Evolutionary conservation across 441 rosid species (phyloP).

Genomic region (Aquilaria agallochum): DNA sequence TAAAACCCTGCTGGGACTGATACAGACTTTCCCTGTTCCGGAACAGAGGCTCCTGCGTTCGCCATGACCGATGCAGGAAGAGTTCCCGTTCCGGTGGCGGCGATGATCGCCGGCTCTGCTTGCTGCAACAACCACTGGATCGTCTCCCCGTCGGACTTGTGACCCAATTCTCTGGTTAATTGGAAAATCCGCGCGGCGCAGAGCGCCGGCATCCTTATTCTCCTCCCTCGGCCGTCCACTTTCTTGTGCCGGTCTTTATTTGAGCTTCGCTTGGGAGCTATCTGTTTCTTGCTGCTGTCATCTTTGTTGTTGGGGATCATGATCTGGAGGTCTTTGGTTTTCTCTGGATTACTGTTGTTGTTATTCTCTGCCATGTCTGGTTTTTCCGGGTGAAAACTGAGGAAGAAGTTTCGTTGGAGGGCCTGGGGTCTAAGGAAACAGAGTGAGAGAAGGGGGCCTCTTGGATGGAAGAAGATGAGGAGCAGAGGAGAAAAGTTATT

Average conservation of each 20-base stretch:
- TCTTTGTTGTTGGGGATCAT: slow-evolving; percentile 26
- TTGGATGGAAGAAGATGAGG: slow-evolving; percentile 17
- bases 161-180: slow-evolving; percentile 43
- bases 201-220: slow-evolving; percentile 46
- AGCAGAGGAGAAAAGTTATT: slow-evolving; percentile 22
- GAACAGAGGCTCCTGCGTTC: slow-evolving; percentile 31
- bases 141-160: slow-evolving; percentile 41
- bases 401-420: slow-evolving; percentile 12
- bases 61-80: slow-evolving; percentile 34
- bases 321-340: slow-evolving; percentile 28
- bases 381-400: slow-evolving; percentile 9
- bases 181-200: slow-evolving; percentile 48
- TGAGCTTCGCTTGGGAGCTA: slow-evolving; percentile 36
- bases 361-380: slow-evolving; percentile 30
- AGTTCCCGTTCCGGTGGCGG: slow-evolving; percentile 43
- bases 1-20: slow-evolving; percentile 21
- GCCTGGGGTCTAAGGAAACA: slow-evolving; percentile 20
- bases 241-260: slow-evolving; percentile 46
- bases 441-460: slow-evolving; percentile 7
- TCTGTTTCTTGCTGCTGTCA: slow-evolving; percentile 19
- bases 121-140: slow-evolving; percentile 43
- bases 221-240: slow-evolving; percentile 44
- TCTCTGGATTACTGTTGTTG: slow-evolving; percentile 13
- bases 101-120: slow-evolving; percentile 37
- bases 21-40: slow-evolving; percentile 34